Percentiles rank a stretch among this genome's conserved stretches.
Conservation (phyloP, 345 rosid species). For the Eucalyptus pauciflora region DNA sequence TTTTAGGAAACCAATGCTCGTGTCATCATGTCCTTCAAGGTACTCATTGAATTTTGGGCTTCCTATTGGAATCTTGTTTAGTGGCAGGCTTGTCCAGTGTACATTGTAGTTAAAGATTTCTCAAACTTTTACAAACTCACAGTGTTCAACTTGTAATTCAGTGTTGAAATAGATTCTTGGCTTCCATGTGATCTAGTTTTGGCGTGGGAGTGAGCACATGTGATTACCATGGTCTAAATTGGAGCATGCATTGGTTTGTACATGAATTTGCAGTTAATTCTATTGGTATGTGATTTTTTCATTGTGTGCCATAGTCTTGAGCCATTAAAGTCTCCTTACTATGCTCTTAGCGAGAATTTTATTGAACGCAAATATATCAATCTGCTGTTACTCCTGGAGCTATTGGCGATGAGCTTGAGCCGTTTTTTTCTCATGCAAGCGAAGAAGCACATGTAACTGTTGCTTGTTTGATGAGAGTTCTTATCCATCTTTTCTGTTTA, state of each 20-base stretch:
- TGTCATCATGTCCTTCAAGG: not conserved
- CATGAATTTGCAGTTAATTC: not conserved
- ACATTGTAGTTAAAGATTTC: conserved; percentile 9
- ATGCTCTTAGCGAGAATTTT: not conserved
- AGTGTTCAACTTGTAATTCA: not conserved
- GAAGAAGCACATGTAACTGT: not conserved
- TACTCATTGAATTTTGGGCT: not conserved
- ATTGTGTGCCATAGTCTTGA: not conserved
- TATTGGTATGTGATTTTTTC: not conserved
- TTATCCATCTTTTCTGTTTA: not conserved
- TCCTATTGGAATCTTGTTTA: not conserved
- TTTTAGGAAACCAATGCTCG: not conserved
- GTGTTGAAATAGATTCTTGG: not conserved
- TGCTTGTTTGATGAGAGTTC: not conserved
- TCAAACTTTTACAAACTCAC: not conserved
- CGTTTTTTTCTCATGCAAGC: not conserved
- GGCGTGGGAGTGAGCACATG: not conserved
- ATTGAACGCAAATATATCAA: not conserved
- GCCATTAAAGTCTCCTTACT: not conserved
- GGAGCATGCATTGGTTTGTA: not conserved
- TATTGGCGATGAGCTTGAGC: not conserved
- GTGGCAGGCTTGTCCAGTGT: not conserved
- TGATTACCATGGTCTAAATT: not conserved
- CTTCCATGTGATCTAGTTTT: not conserved
- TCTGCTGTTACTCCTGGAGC: not conserved